Percentiles rank a stretch among this genome's conserved stretches.
Conservation (phyloP, 768 basidiomycete species). For the Cystofilobasidium macerans region DNA sequence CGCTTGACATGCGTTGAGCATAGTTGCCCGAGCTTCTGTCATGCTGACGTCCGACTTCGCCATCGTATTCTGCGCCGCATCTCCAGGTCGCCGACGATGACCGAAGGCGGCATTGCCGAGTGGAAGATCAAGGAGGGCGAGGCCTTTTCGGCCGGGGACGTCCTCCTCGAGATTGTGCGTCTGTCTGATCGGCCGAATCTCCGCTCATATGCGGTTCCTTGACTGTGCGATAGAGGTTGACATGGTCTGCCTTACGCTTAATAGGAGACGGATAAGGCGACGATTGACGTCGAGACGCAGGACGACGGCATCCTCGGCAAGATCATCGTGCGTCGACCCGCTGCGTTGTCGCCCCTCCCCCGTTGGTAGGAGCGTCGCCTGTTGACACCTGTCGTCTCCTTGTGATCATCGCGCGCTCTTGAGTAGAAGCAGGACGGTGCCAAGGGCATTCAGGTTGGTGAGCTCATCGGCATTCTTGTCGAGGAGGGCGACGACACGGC, state of each 20-base stretch:
- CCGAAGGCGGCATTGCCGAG: conserved; percentile 75
- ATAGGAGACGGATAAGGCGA: conserved; percentile 38
- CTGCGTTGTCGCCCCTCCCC: not conserved
- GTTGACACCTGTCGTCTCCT: not conserved
- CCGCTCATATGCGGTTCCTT: not conserved
- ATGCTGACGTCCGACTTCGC: not conserved
- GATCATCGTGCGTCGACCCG: conserved; percentile 36
- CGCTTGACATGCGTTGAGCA: too few relatives aligned
- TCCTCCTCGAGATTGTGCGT: conserved; percentile 73
- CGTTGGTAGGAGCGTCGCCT: not conserved
- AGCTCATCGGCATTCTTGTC: conserved; percentile 78
- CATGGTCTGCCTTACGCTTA: too few relatives aligned
- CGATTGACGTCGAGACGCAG: conserved; percentile 40
- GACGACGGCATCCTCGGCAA: conserved; percentile 40
- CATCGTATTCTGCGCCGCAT: not conserved
- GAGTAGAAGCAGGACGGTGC: conserved; percentile 60
- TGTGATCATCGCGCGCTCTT: not conserved
- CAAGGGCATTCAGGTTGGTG: conserved; percentile 76
- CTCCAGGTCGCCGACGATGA: conserved; percentile 75
- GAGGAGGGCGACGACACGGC: conserved; percentile 95
- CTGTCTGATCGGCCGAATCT: too few relatives aligned
- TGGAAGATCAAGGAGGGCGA: conserved; percentile 89
- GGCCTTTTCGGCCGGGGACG: conserved; percentile 65
- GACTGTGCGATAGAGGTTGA: too few relatives aligned
- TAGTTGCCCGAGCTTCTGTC: not conserved